These are phyloP conservation scores for Sporobolomyces pararoseus DNA, from an alignment of 768 basidiomycete species.

Conservation along the genomic window DNA sequence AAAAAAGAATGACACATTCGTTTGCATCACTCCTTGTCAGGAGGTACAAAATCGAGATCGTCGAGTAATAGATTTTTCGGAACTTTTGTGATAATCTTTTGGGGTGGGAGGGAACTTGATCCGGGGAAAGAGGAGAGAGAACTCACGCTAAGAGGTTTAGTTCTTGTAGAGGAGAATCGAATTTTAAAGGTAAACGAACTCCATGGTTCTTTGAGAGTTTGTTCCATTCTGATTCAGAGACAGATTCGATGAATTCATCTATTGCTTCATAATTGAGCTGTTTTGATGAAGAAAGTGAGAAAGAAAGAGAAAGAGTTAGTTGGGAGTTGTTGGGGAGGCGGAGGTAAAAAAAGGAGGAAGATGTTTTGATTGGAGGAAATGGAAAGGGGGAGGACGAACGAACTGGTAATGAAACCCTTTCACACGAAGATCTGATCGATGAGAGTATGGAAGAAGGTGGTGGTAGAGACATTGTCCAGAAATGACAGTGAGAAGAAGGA, in stretches of 20 bases:
- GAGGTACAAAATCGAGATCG: background rate
- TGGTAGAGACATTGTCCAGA: background rate
- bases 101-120: background rate
- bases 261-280: slow-evolving; percentile 63
- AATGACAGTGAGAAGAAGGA: background rate
- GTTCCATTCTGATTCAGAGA: background rate
- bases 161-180: slow-evolving; percentile 67
- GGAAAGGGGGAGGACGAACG: background rate
- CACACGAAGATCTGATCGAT: background rate
- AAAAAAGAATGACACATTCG: slow-evolving; percentile 15
- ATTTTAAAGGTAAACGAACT: slow-evolving; percentile 71
- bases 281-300: background rate
- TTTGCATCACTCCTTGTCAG: slow-evolving; percentile 5
- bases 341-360: too few relatives aligned
- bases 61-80: background rate
- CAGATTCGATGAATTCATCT: slow-evolving; percentile 61
- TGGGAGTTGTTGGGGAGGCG: background rate
- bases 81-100: slow-evolving; percentile 12
- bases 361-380: background rate
- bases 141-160: slow-evolving; percentile 66
- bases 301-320: background rate
- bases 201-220: slow-evolving; percentile 55
- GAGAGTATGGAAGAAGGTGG: background rate
- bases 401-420: background rate
- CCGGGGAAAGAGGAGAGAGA: background rate